phyloP scores from a whole-genome alignment of 257 asterid genomes.

The Linaria vulgaris region DNA sequence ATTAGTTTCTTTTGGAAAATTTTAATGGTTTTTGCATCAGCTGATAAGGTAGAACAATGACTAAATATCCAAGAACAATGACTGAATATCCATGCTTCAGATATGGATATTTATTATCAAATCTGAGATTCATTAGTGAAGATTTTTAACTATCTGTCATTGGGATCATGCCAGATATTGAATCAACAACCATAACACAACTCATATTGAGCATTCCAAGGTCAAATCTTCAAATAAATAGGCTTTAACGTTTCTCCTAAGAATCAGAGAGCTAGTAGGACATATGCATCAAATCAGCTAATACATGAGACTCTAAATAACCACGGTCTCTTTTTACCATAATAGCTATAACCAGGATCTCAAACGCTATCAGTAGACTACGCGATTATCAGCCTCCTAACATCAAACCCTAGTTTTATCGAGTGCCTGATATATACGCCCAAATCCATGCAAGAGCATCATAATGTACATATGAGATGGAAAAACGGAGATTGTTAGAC shows the following conservation, averaged over 20 bases:
- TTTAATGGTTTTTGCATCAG: constrained; percentile 26
- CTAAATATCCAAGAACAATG: too few species aligned
- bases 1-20: constrained; percentile 21
- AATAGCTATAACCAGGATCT: background rate
- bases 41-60: constrained; percentile 24
- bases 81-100: too few species aligned
- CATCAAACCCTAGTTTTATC: background rate
- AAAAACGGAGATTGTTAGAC: too few species aligned
- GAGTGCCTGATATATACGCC: too few species aligned
- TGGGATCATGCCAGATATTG: background rate
- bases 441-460: too few species aligned
- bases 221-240: too few species aligned
- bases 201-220: too few species aligned
- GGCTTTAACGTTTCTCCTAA: too few species aligned
- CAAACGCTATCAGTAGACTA: background rate
- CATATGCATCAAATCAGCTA: constrained; percentile 2
- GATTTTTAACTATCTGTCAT: too few species aligned
- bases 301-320: constrained; percentile 3
- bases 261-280: too few species aligned
- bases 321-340: constrained; percentile 1
- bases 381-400: background rate
- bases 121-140: background rate
- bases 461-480: too few species aligned
- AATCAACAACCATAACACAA: background rate
- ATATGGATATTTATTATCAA: constrained; percentile 22